Percentiles rank a stretch among this genome's conserved stretches.
These are phyloP conservation scores for Penicillium frequentans DNA, from an alignment of 2,329 filamentous ascomycete genomes.

Conservation along the genomic window DNA sequence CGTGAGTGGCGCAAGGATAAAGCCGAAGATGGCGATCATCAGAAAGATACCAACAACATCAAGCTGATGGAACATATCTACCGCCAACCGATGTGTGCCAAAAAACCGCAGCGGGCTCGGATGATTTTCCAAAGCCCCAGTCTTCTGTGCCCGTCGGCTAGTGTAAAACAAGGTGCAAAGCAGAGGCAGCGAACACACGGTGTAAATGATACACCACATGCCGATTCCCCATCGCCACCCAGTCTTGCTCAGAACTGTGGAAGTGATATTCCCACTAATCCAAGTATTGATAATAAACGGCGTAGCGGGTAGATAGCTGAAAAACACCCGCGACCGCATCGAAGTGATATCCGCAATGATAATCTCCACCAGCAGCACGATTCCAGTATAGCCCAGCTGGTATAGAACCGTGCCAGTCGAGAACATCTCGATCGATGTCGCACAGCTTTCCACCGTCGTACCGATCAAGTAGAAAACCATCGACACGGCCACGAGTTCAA, in stretches of 20 bases:
- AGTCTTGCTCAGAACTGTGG: not conserved
- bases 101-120: not conserved
- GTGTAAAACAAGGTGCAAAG: conserved; percentile 2
- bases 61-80: conserved; percentile 3
- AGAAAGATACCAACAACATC: conserved; percentile 3
- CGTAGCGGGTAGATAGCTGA: conserved; percentile 6
- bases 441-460: conserved; percentile 1
- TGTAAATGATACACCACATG: conserved; percentile 7
- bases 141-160: conserved; percentile 1
- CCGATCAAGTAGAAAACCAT: conserved; percentile 5
- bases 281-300: conserved; percentile 5
- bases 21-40: conserved; percentile 3
- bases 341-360: conserved; percentile 7
- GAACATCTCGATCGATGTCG: conserved; percentile 3
- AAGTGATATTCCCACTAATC: conserved; percentile 6
- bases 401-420: conserved; percentile 1
- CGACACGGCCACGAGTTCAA: conserved; percentile 2
- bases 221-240: conserved; percentile 6
- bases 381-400: conserved; percentile 5
- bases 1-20: conserved; percentile 3
- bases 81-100: not conserved
- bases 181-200: conserved; percentile 1
- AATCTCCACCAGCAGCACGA: conserved; percentile 6
- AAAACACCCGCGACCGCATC: conserved; percentile 5
- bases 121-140: not conserved